These are phyloP conservation scores for Kodamaea hsintzibuensis DNA, from an alignment of 805 yeast species.

Conservation along the genomic window DNA sequence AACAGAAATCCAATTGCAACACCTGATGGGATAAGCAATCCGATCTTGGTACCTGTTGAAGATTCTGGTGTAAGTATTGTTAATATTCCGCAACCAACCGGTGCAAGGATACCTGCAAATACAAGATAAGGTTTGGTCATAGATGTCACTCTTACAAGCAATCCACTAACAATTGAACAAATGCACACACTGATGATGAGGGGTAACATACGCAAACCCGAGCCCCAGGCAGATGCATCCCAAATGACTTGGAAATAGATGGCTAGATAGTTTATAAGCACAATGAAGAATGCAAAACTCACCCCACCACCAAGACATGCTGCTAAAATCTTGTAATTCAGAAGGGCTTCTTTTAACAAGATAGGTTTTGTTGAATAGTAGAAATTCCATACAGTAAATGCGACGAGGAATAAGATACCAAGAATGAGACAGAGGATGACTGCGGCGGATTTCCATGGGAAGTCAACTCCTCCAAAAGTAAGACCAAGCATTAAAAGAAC, in stretches of 20 bases:
- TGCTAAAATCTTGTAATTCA: constrained; percentile 15
- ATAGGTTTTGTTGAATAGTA: constrained; percentile 18
- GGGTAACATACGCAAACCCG: constrained; percentile 50
- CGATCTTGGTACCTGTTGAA: constrained; percentile 36
- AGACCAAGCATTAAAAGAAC: constrained; percentile 24
- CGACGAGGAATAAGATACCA: constrained; percentile 19
- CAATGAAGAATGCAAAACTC: constrained; percentile 20
- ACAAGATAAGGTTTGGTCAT: constrained; percentile 43
- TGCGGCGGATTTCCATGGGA: constrained; percentile 23
- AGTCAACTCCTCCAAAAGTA: constrained; percentile 24
- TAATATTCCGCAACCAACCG: constrained; percentile 48
- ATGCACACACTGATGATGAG: constrained; percentile 39
- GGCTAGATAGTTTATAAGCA: constrained; percentile 30
- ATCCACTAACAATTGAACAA: constrained; percentile 39
- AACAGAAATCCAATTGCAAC: constrained; percentile 47
- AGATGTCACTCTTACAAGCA: constrained; percentile 37
- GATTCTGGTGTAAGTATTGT: constrained; percentile 43
- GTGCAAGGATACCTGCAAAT: constrained; percentile 33
- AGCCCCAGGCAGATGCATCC: constrained; percentile 40
- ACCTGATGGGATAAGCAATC: constrained; percentile 49
- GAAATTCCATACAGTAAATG: constrained; percentile 21
- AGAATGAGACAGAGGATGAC: constrained; percentile 24
- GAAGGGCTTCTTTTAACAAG: constrained; percentile 17
- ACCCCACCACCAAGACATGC: constrained; percentile 16
- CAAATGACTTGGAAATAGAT: constrained; percentile 53